Base-by-base conservation (phyloP, 257 asterid species). In the Nemophila menziesii region DNA sequence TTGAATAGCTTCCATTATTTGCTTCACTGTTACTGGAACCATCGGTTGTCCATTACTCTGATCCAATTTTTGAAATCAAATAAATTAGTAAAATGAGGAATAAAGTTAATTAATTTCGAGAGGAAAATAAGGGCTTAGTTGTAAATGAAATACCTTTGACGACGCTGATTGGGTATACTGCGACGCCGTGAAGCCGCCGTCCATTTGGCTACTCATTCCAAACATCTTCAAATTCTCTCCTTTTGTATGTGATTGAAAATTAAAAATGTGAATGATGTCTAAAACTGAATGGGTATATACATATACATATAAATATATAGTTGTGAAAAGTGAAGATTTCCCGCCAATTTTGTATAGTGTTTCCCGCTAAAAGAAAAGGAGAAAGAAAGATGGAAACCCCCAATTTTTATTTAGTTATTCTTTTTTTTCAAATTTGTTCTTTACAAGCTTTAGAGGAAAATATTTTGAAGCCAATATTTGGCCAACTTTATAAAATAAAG, bases 1-100 rank as follows among this genome's bases (percentile, higher is more conserved):
- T 13, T 69, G 68, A 19, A 42, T 52, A 33, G 92, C 86, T 43
- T 63, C 85, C 8, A 46, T 38, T 15, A 86, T 70, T 63, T 79
- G 93, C 72, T 82, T 86, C 73, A 79, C 86, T 5, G 97, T 82
- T 20, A 64, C 70, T 2, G 94, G 93, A 56, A 57, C 55, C 92
- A 82, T 67, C 26, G 92, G 80, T 48, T 72, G 82, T 12, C 48
- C 44, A 58, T 74, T 92, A 49, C 75, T 79, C 94, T 86, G 40
- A 18, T 14, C 18, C 10, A 14, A 13, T 6, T 24, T 39, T 11
- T 5, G 16, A 29, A 33, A 27, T 15, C 43, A 56, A 8, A 43
- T 22, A 33, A 43, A 4, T 12, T 33, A 11, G 16, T 37, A 44
- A 16, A n/a, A n/a, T n/a, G n/a, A 5, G 1, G 17, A 15, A 19